These are phyloP conservation scores for Scortechinia acanthostroma DNA, from an alignment of 2,329 filamentous ascomycete genomes.

Conservation along the genomic window DNA sequence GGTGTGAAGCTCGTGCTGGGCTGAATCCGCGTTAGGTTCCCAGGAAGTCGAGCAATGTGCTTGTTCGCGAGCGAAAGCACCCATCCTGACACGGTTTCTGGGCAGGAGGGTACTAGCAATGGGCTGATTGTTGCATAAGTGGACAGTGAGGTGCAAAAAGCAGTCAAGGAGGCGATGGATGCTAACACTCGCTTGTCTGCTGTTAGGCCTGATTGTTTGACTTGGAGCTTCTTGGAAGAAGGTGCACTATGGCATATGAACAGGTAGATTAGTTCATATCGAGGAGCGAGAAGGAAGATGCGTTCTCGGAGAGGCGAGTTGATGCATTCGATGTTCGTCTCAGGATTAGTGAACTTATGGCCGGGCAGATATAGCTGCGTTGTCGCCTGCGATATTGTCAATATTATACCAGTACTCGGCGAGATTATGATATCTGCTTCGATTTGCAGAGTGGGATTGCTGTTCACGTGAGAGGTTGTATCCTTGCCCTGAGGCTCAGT, in stretches of 20 bases:
- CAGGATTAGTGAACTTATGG: background rate
- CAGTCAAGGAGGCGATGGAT: background rate
- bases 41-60: background rate
- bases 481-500: too few relatives aligned
- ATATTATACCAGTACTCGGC: background rate
- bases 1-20: background rate
- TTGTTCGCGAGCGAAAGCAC: background rate
- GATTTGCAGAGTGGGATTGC: background rate
- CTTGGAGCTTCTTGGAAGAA: background rate
- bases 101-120: background rate
- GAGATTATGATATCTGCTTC: background rate
- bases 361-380: background rate
- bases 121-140: background rate
- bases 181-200: background rate
- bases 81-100: background rate
- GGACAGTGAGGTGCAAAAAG: background rate
- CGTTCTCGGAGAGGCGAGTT: background rate
- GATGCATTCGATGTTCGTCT: background rate
- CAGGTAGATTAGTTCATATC: background rate
- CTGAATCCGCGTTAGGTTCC: background rate
- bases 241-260: background rate
- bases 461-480: too few relatives aligned
- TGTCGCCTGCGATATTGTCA: background rate
- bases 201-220: too few relatives aligned
- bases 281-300: background rate